Percentiles rank a stretch among this genome's conserved stretches.
These are phyloP conservation scores for Protomyces pachydermus DNA, from an alignment of 1,139 yeast genomes.

Conservation along the genomic window DNA sequence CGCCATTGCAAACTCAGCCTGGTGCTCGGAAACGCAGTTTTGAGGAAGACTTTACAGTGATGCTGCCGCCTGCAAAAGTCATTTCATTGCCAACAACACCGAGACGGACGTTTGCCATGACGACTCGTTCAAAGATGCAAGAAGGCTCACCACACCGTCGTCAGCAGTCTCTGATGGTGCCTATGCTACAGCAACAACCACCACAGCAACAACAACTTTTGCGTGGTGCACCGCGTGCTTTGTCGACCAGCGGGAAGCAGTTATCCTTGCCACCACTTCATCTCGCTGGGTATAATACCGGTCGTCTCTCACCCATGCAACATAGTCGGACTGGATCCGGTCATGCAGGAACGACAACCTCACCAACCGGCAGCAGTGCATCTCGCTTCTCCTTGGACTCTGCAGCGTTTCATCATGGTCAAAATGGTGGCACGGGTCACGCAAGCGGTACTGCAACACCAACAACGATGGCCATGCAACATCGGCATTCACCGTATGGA, in stretches of 20 bases:
- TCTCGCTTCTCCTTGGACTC: background rate
- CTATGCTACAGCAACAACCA: background rate
- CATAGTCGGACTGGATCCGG: background rate
- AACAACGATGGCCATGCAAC: conserved; percentile 21
- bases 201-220: background rate
- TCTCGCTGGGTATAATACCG: background rate
- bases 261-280: background rate
- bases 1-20: background rate
- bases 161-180: conserved; percentile 1
- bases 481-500: conserved; percentile 25
- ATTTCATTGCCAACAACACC: conserved; percentile 22
- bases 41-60: background rate
- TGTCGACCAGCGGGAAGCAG: background rate
- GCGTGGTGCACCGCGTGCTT: background rate
- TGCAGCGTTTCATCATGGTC: background rate
- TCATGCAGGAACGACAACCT: background rate
- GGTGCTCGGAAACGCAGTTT: conserved; percentile 14
- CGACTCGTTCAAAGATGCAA: background rate
- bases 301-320: background rate
- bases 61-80: conserved; percentile 23
- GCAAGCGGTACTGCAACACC: conserved; percentile 4
- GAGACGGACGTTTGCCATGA: background rate
- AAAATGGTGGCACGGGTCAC: background rate
- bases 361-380: background rate
- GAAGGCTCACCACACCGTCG: conserved; percentile 5